Evolutionary conservation across 2,329 filamentous ascomycete species (phyloP), one percentile per base, ranked within the genome.

Genomic region (Penicillium sp.): DNA sequence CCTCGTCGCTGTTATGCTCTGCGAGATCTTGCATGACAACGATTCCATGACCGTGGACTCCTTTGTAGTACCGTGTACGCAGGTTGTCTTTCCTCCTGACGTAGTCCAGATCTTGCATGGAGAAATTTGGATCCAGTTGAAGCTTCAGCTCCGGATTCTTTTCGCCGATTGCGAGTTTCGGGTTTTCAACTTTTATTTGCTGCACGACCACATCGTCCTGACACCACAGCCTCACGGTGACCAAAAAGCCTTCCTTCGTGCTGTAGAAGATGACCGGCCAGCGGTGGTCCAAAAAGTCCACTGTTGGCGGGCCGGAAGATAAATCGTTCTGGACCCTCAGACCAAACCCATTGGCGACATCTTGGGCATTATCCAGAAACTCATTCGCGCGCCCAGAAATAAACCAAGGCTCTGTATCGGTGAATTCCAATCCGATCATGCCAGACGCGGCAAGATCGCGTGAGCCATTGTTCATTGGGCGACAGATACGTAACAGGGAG

Each of bases 341-440:
- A 22, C 47, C 45, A 41, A 51, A 40, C 20, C 46, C 48, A 28
- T n/a, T 36, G 33, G 31, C 38, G 11, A 22, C 28, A 25, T 18
- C 30, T 24, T 46, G 18, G 7, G 49, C 40, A 38, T 24, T 43
- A 20, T 43, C 33, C 20, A 41, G 28, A 40, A 48, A 48, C 9
- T 35, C 7, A 7, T n/a, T 27, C 33, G 46, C 13, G 36, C 46
- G 46, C 35, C 36, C 24, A 20, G 27, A 42, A 27, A 40, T n/a
- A 33, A 41, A 42, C 36, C 46, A 42, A 5, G 46, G n/a, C 27
- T 48, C 30, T 31, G 27, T 14, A 20, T 48, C 51, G 16, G 39
- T 41, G 31, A 35, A 31, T 28, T 48, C 54, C 4, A 56, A 30
- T 28, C 33, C 48, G 25, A 56, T 31, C 36, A 56, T 45, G n/a